These are phyloP conservation scores for Dendrobium catenatum DNA, from an alignment of 106 monocot genomes.

Conservation along the genomic window DNA sequence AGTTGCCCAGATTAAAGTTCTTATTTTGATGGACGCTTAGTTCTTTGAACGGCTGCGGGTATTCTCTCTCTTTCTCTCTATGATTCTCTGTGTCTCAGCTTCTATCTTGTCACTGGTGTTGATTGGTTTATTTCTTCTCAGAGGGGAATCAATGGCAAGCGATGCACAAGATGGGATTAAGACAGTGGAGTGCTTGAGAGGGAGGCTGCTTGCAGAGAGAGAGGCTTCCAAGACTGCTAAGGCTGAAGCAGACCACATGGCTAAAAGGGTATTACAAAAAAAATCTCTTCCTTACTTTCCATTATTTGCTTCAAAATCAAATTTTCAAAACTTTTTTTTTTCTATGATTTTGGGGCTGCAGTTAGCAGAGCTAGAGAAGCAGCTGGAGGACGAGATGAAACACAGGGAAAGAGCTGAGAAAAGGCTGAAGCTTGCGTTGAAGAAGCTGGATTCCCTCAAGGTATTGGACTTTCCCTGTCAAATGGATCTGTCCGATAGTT, in stretches of 20 bases:
- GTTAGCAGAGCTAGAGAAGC: slow-evolving; percentile 51
- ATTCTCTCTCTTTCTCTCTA: no score
- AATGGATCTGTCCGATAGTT: slow-evolving; percentile 19
- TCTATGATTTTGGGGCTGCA: background rate
- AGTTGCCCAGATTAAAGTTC: background rate
- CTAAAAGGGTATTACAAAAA: slow-evolving; percentile 47
- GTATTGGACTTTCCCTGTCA: slow-evolving; percentile 17
- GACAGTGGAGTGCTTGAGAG: slow-evolving; percentile 84
- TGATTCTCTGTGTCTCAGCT: background rate
- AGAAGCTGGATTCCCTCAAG: slow-evolving; percentile 70
- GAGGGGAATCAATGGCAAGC: slow-evolving; percentile 3
- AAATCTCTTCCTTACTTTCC: background rate
- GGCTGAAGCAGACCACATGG: slow-evolving; percentile 53
- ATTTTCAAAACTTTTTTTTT: background rate
- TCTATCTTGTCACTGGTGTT: background rate
- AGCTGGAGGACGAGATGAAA: slow-evolving; percentile 56
- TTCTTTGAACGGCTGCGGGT: background rate
- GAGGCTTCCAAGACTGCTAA: slow-evolving; percentile 75
- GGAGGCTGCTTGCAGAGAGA: slow-evolving; percentile 83
- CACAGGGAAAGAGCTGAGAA: slow-evolving; percentile 67
- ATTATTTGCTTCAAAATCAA: background rate
- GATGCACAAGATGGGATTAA: slow-evolving; percentile 23
- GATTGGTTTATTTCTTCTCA: background rate
- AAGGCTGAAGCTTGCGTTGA: slow-evolving; percentile 53
- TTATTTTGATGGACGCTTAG: background rate